phyloP scores from a whole-genome alignment of 805 yeast species.

The Ogataea dorogensis region DNA sequence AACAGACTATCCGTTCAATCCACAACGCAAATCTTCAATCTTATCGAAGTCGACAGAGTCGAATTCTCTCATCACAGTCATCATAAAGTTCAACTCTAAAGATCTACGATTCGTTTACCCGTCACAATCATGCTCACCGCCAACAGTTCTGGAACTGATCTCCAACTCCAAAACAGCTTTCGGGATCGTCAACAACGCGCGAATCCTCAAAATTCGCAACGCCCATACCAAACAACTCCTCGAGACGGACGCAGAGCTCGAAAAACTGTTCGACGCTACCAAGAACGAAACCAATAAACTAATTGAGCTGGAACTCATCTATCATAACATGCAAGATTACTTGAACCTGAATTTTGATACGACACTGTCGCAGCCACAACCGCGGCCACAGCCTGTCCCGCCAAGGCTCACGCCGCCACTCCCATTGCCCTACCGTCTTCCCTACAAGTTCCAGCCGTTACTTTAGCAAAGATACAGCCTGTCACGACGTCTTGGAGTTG shows the following conservation, averaged over 20 bases:
- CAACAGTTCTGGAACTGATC: slow-evolving; percentile 72
- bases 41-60: slow-evolving; percentile 9
- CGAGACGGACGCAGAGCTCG: slow-evolving; percentile 46
- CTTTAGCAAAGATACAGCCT: slow-evolving; percentile 17
- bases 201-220: slow-evolving; percentile 38
- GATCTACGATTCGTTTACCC: slow-evolving; percentile 66
- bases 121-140: slow-evolving; percentile 68
- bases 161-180: slow-evolving; percentile 77
- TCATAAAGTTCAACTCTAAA: slow-evolving; percentile 51
- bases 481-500: slow-evolving; percentile 16
- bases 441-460: slow-evolving; percentile 32
- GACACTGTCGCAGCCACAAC: slow-evolving; percentile 10
- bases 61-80: slow-evolving; percentile 36
- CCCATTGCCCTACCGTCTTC: slow-evolving; percentile 17
- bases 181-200: slow-evolving; percentile 42
- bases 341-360: slow-evolving; percentile 30
- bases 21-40: slow-evolving; percentile 9
- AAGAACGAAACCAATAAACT: slow-evolving; percentile 28
- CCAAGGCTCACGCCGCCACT: slow-evolving; percentile 5
- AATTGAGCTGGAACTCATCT: slow-evolving; percentile 41
- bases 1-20: slow-evolving; percentile 62
- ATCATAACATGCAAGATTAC: slow-evolving; percentile 29
- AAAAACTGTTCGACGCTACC: slow-evolving; percentile 38
- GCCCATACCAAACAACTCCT: slow-evolving; percentile 32
- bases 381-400: slow-evolving; percentile 14